Evolutionary conservation across 1,139 yeast genomes (phyloP), one percentile per base, ranked within the genome.

Genomic region (Saccharomyces pastorianus): DNA sequence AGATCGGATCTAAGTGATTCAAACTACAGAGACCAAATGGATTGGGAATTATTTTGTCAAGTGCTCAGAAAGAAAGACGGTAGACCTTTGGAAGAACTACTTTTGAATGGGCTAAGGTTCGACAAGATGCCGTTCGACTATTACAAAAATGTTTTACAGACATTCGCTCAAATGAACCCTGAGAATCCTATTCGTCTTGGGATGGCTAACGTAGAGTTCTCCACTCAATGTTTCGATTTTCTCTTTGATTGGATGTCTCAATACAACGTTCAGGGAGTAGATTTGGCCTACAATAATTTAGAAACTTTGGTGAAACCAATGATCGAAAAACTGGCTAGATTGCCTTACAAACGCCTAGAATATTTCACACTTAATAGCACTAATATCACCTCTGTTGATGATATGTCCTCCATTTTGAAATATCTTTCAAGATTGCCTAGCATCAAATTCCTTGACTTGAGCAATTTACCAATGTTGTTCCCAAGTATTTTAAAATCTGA

Each of bases 241-340:
- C 71, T 90, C 29, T 76, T 83, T 20, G 72, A 79, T 51, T 88
- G 95, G 93, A 76, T 86, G 48, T 74, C 81, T 2, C 66, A 71
- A 29, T 77, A 78, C 7, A 67, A 71, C 17, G 82, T 91, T 66
- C 82, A 84, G 59, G 97, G 97, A 1, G 78, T 91, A 23, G 96
- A 90, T 73, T 71, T 90, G 50, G 96, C 93, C 1, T 90, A 85
- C 61, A 90, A 90, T 67, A 88, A 86, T 65, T 70, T 90, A 58
- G 63, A 76, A 5, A 81, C 81, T 4, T 80, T 80, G 62, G 69
- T 82, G 58, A 72, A 71, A 55, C 77, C 80, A 25, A 54, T 71
- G 61, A 65, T 70, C 44, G 62, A 68, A 47, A 61, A 62, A 56
- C 55, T 70, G 14, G 54, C 68, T 25, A 46, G 59, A 11, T 59